Evolutionary conservation across 805 yeast species (phyloP).

Genomic region (Millerago galiae): DNA sequence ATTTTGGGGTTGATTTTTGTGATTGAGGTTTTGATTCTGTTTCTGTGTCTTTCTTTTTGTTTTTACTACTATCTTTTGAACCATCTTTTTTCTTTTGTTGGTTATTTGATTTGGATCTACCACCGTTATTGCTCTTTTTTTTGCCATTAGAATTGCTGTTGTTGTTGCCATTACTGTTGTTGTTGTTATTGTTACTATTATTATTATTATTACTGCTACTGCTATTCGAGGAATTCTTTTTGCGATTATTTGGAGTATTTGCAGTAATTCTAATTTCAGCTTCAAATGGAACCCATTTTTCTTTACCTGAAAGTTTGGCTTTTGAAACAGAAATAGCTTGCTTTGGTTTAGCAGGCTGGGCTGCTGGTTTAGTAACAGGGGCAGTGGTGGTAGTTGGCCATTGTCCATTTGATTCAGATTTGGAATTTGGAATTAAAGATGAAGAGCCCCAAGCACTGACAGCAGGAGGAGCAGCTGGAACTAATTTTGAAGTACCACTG

Average conservation of each 20-base stretch:
- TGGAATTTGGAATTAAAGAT: slow-evolving; percentile 1
- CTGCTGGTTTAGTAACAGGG: background rate
- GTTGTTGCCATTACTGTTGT: slow-evolving; percentile 9
- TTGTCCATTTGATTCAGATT: slow-evolving; percentile 6
- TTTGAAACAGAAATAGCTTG: slow-evolving; percentile 7
- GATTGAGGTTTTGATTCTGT: background rate
- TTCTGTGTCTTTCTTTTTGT: background rate
- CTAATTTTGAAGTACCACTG: slow-evolving; percentile 16
- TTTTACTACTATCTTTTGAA: background rate
- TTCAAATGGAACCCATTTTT: slow-evolving; percentile 64
- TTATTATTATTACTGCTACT: no score
- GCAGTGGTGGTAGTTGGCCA: slow-evolving; percentile 18
- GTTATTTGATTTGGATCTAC: background rate
- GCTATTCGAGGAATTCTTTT: no score
- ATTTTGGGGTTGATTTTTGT: background rate
- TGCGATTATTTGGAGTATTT: slow-evolving; percentile 1
- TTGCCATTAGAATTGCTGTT: slow-evolving; percentile 6
- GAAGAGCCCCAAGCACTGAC: slow-evolving; percentile 23
- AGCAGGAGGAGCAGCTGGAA: slow-evolving; percentile 24
- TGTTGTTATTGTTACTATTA: slow-evolving; percentile 12
- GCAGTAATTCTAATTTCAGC: slow-evolving; percentile 40
- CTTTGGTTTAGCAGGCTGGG: background rate
- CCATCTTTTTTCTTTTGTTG: slow-evolving; percentile 3
- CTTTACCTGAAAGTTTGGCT: slow-evolving; percentile 32
- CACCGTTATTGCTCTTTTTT: background rate